Base-by-base conservation (phyloP, 2,329 filamentous ascomycete genomes). In the Aureobasidium sp. region DNA sequence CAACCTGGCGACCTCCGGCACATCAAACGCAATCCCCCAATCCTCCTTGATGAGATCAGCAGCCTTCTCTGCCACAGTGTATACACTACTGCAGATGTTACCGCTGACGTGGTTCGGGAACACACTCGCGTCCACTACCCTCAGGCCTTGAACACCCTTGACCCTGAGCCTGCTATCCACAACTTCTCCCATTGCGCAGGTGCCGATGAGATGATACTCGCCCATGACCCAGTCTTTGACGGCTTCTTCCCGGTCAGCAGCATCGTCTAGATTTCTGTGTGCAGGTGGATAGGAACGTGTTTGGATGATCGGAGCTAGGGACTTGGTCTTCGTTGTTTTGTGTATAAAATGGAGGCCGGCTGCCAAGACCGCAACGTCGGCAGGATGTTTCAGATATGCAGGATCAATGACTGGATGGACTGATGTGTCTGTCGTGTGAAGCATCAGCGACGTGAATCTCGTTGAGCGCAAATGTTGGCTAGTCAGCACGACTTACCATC, bases 151-250 rank as follows among this genome's bases (percentile, higher is more conserved):
- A 5, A 74, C 72, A 0, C 75, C 75, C 36, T 76, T 72, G 0
- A 77, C 74, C 26, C 66, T 68, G 42, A 76, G 64, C 37, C 69
- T 68, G 8, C 66, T 67, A 65, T 77, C 74, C 5, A 77, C 73
- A 1, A 74, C 73, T 32, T 76, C 73, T 9, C 78, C 78, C 75
- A 80, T 76, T 0, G 77, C 73, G 53, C 73, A 76, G 0, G 74
- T 77, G 3, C 73, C 78, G 13, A 70, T 70, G n/a, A 71, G 71
- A 66, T 79, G 77, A 66, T 75, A 78, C 57, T 71, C 70, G 29
- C 63, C 66, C 60, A 71, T 64, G 52, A 67, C 63, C 47, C 67
- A 65, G 46, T 68, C 66, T 7, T 66, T 62, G 2, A 70, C 69
- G 4, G 65, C 65, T 13, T 66, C 65, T 44, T 69, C 64, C 32